Evolutionary conservation across 441 rosid genomes (phyloP).

Genomic region (Euphorbia celastroides): DNA sequence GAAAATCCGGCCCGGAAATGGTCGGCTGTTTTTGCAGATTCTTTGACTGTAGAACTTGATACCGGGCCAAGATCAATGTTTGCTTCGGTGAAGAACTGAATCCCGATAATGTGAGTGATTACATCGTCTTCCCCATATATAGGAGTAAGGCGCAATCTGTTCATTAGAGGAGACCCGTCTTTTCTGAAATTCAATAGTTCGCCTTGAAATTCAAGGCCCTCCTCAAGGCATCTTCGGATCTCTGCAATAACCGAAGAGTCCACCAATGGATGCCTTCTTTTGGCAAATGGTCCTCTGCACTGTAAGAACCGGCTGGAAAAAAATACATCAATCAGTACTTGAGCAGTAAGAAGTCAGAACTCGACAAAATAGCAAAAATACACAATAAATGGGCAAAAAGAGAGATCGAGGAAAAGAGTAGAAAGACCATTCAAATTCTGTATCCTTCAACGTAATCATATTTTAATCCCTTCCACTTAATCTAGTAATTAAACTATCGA

Average conservation of each 20-base stretch:
- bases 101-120: slow-evolving; percentile 80
- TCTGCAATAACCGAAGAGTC: slow-evolving; percentile 75
- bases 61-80: slow-evolving; percentile 79
- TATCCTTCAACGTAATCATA: background rate
- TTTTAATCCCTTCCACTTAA: background rate
- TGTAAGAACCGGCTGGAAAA: slow-evolving; percentile 83
- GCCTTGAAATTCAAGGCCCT: slow-evolving; percentile 88
- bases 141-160: slow-evolving; percentile 72
- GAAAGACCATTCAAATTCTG: background rate
- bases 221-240: slow-evolving; percentile 74
- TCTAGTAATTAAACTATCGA: background rate
- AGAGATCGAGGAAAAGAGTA: background rate
- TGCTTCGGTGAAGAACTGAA: slow-evolving; percentile 80
- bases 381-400: background rate
- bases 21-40: slow-evolving; percentile 36
- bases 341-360: background rate
- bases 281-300: slow-evolving; percentile 91
- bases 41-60: slow-evolving; percentile 46
- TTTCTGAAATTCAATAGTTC: slow-evolving; percentile 84
- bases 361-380: background rate
- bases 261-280: slow-evolving; percentile 85
- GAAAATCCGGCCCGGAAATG: slow-evolving; percentile 35
- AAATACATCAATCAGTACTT: slow-evolving; percentile 5
- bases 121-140: slow-evolving; percentile 82
- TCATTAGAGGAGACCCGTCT: slow-evolving; percentile 88